phyloP scores from a whole-genome alignment of 1,139 yeast species.

The Taphrina communis region DNA sequence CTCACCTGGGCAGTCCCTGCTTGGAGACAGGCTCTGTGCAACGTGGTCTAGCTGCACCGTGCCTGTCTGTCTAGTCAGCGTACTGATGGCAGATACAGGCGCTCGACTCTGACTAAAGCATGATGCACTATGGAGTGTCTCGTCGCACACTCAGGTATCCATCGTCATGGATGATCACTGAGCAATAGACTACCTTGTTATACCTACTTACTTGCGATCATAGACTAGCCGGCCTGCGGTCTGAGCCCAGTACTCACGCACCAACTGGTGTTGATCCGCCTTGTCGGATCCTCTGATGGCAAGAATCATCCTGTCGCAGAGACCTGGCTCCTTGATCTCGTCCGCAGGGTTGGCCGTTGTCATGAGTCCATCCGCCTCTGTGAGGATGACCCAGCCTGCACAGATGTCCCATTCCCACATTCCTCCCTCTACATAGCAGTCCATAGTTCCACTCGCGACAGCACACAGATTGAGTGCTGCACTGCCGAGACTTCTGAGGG shows the following conservation, averaged over 20 bases:
- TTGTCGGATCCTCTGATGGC: conserved; percentile 38
- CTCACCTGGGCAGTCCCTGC: neutral
- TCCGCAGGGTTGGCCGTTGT: conserved; percentile 59
- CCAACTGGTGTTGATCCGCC: conserved; percentile 26
- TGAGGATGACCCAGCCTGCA: conserved; percentile 66
- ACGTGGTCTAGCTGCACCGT: no score
- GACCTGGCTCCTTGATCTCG: conserved; percentile 34
- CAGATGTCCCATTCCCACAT: conserved; percentile 70
- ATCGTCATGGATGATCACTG: no score
- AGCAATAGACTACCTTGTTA: no score
- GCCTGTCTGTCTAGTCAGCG: no score
- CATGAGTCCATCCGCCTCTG: conserved; percentile 64
- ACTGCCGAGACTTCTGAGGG: conserved; percentile 64
- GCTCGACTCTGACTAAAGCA: no score
- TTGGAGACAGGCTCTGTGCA: neutral
- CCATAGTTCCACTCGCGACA: conserved; percentile 63
- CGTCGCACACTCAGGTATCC: no score
- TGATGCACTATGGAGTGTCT: no score
- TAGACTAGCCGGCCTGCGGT: conserved; percentile 31
- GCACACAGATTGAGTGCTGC: conserved; percentile 65
- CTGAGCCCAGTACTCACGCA: conserved; percentile 39
- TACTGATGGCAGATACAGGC: no score
- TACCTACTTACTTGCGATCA: conserved; percentile 3
- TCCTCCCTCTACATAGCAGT: conserved; percentile 70
- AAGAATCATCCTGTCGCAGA: conserved; percentile 35